Base-by-base conservation (phyloP, 1,284 basidiomycete species). In the Leccinum colubrinum region DNA sequence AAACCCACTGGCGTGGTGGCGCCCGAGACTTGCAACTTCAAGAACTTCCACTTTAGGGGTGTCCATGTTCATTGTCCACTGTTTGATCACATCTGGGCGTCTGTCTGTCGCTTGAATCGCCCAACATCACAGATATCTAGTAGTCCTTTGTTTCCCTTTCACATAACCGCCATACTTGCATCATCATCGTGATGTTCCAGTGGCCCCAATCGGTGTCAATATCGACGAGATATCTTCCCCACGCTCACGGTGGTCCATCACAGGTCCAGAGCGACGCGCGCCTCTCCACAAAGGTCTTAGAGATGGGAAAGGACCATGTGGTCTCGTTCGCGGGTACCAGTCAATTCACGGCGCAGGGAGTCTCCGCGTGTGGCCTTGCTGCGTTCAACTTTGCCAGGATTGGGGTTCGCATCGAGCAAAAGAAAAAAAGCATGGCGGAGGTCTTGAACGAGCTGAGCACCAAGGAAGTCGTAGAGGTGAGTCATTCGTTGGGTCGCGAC, bases 281-380 rank as follows among this genome's bases (percentile, higher is more conserved):
- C 41, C 53, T 68, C 37, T 59, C 69, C 9, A 56, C 59, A 5
- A 69, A 72, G 7, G 61, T 74, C 6, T 54, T 70, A 30, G 58
- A 54, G 8, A 51, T 62, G 6, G 72, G 72, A 61, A 65, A 54
- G 2, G 74, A 77, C 55, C 68, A 65, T 39, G 73, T 79, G 30
- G 71, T 83, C 56, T 79, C 79, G 2, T 77, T 79, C 60, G 66
- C 69, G 12, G 81, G 83, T 17, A 77, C 78, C 8, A 81, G 83
- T 55, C 84, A 86, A 62, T 86, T 85, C 68, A 69, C 62, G 9
- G 65, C 64, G 7, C 74, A 65, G 33, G 78, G 78, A 12, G 71
- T 75, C 27, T 83, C 86, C 39, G 80, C 86, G 6, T 88, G 86
- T 65, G 87, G 86, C 17, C 76, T 89, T 25, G 86, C 85, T 6